A percentile compares a stretch with the other conserved stretches of the same genome.
phyloP scores from a whole-genome alignment of 805 yeast species.

The Starmerella asiatica region DNA sequence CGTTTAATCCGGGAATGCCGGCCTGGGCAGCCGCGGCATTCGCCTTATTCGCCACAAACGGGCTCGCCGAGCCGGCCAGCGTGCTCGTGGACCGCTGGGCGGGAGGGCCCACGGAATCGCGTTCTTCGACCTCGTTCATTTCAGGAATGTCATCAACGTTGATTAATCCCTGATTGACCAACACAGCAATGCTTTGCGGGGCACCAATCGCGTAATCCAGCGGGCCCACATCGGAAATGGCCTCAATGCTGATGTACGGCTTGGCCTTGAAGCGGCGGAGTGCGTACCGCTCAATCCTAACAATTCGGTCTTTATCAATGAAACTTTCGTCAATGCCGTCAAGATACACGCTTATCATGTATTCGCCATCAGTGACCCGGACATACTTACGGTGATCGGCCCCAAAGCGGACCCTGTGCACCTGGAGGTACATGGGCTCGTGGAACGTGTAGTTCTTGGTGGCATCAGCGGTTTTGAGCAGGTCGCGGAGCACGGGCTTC shows the following conservation, averaged over 20 bases:
- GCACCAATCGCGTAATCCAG: conserved; percentile 1
- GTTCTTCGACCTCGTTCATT: not conserved
- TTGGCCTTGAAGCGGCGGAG: not conserved
- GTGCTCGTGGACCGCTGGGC: too few relatives aligned
- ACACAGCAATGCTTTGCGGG: not conserved
- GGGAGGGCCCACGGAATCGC: too few relatives aligned
- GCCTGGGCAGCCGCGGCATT: not conserved
- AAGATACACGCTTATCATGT: conserved; percentile 4
- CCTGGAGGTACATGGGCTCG: conserved; percentile 11
- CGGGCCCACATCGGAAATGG: conserved; percentile 8
- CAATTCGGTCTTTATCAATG: conserved; percentile 6
- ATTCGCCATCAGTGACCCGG: conserved; percentile 10
- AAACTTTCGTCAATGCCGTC: not conserved
- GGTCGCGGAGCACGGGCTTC: conserved; percentile 5
- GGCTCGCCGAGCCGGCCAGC: too few relatives aligned
- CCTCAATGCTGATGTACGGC: not conserved
- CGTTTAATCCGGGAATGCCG: not conserved
- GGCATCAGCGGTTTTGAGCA: conserved; percentile 2
- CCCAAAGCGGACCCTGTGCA: conserved; percentile 6
- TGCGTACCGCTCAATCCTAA: conserved; percentile 1
- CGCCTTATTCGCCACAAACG: not conserved
- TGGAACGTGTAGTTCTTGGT: not conserved
- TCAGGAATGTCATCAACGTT: not conserved
- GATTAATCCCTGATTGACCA: not conserved
- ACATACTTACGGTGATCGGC: not conserved